Conservation (phyloP, 2,329 filamentous ascomycete genomes). For the Cladobotryum protrusum region DNA sequence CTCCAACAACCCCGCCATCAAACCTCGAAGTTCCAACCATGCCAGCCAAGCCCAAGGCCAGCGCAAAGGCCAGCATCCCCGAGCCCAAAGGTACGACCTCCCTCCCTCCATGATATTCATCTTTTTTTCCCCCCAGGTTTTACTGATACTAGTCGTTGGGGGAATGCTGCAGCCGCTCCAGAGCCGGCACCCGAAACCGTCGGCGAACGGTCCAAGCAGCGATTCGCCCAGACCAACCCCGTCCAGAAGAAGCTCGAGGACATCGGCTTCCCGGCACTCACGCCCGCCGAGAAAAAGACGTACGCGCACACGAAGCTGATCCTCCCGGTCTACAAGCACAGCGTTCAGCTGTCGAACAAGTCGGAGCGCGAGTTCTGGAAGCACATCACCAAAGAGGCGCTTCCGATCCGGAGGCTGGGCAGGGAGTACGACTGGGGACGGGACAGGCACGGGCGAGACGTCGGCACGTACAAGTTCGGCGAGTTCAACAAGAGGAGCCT, state of each 20-base stretch:
- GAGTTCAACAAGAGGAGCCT: constrained; percentile 39
- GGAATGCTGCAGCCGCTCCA: constrained; percentile 17
- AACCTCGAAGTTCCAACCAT: constrained; percentile 13
- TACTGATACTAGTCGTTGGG: not conserved
- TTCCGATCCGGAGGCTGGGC: constrained; percentile 41
- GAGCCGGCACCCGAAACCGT: constrained; percentile 38
- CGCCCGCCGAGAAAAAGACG: constrained; percentile 41
- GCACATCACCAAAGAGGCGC: constrained; percentile 44
- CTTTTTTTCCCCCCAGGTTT: not conserved
- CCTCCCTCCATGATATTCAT: not conserved
- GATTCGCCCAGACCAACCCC: constrained; percentile 46
- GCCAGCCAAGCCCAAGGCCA: constrained; percentile 19
- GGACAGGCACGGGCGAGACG: constrained; percentile 43
- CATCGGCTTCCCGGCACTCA: constrained; percentile 40
- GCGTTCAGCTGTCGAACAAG: constrained; percentile 36
- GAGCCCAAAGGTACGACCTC: constrained; percentile 19
- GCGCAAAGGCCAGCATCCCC: constrained; percentile 15
- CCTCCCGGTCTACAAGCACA: constrained; percentile 32
- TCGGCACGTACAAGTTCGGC: constrained; percentile 41
- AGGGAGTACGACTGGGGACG: constrained; percentile 42
- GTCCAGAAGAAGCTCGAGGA: constrained; percentile 39
- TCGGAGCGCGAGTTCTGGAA: constrained; percentile 54
- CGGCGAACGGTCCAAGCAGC: constrained; percentile 40
- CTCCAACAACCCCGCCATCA: constrained; percentile 14
- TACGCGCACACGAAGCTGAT: constrained; percentile 44